Conservation (phyloP, 2,329 filamentous ascomycete species). For the Colletotrichum navitas region DNA sequence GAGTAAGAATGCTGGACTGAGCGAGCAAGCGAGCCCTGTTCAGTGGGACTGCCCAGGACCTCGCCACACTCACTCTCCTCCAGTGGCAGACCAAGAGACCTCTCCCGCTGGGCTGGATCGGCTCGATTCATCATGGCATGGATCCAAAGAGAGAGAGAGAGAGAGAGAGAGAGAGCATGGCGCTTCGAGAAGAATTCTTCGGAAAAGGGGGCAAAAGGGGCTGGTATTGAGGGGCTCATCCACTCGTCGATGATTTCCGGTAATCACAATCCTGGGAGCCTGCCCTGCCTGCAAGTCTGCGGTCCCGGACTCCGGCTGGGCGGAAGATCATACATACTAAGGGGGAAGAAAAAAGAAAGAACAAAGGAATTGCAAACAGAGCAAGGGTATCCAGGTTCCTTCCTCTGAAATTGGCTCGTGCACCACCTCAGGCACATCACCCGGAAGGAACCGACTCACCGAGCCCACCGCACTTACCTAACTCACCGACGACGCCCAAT, state of each 20-base stretch:
- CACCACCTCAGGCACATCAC: neutral
- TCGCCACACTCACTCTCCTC: conserved; percentile 23
- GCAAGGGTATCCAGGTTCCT: neutral
- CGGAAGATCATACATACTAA: neutral
- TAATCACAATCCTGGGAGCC: conserved; percentile 11
- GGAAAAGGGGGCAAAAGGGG: neutral
- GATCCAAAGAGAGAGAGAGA: neutral
- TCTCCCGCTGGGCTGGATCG: neutral
- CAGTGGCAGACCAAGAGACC: neutral
- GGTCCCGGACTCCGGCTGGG: conserved; percentile 32
- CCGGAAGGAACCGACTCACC: neutral
- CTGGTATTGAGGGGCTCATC: conserved; percentile 7
- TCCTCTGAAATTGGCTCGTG: neutral
- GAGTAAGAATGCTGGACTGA: neutral
- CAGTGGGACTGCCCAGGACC: conserved; percentile 25
- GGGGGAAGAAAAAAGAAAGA: neutral
- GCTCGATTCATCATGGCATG: neutral
- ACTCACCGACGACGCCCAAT: neutral
- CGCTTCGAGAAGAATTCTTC: conserved; percentile 9
- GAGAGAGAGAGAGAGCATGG: neutral
- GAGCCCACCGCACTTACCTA: neutral
- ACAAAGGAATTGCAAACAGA: neutral
- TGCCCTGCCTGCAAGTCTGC: neutral
- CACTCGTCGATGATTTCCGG: conserved; percentile 3
- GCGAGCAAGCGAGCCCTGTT: conserved; percentile 23